A percentile compares a stretch with the other conserved stretches of the same genome.
These are phyloP conservation scores for Parmelia sp. DNA, from an alignment of 495 filamentous ascomycete genomes.

Conservation along the genomic window DNA sequence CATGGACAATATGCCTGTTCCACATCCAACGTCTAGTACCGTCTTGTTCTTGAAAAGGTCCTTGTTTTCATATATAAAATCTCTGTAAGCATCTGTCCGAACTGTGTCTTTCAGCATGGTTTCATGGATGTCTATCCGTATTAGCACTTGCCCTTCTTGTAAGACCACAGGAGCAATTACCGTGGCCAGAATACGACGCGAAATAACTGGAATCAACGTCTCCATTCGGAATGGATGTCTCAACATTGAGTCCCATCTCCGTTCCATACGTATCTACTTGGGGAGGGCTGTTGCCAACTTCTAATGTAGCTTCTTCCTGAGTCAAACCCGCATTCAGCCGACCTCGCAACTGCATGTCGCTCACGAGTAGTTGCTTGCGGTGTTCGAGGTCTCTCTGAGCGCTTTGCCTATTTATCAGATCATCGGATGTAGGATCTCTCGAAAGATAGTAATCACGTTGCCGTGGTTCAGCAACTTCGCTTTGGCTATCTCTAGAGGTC, in stretches of 20 bases:
- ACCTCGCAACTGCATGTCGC: conserved; percentile 3
- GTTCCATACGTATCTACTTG: neutral
- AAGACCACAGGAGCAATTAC: conserved; percentile 1
- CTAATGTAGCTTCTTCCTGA: neutral
- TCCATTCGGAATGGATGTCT: neutral
- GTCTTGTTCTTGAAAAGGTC: conserved; percentile 84
- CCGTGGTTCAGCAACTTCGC: neutral
- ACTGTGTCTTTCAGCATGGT: conserved; percentile 78
- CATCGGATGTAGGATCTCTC: neutral
- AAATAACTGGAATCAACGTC: conserved; percentile 15
- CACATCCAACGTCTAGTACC: conserved; percentile 89
- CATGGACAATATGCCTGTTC: conserved; percentile 89
- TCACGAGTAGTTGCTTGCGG: neutral
- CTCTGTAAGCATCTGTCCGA: conserved; percentile 61
- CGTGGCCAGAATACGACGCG: conserved; percentile 18
- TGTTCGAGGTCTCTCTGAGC: neutral
- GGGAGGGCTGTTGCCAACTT: neutral
- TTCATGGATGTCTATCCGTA: conserved; percentile 70
- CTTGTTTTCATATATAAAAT: conserved; percentile 77
- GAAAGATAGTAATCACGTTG: neutral
- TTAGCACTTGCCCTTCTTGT: neutral
- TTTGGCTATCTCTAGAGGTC: neutral
- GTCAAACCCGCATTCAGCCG: neutral
- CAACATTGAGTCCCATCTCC: neutral
- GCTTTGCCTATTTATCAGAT: neutral